Evolutionary conservation across 2,329 filamentous ascomycete species (phyloP), one percentile per base, ranked within the genome.

Genomic region (Aspergillus sp.): DNA sequence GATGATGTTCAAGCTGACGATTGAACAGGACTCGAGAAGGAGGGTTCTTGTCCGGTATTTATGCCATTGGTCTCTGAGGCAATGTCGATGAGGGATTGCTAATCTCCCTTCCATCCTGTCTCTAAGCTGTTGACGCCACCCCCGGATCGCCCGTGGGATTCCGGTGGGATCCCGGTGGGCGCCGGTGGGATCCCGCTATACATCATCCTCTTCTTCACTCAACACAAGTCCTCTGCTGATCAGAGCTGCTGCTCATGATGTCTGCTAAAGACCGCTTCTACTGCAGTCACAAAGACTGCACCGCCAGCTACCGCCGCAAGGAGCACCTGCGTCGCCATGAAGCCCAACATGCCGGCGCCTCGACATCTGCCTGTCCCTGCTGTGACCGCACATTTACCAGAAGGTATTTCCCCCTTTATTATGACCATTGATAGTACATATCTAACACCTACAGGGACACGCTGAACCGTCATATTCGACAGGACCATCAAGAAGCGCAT

Each of bases 321-420:
- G 57, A 59, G 23, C 58, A 61, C 42, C 50, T 55, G 6, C 50
- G 43, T 25, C 57, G 58, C 3, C 58, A 61, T 32, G 51, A 57
- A 36, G 50, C 49, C 13, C 47, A 50, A 5, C 58, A 61, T 40
- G 23, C 21, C 9, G 42, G 54, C 23, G 4, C 29, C 19, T 42
- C 41, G 19, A 29, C 7, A 10, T 44, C 53, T 14, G 46, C 19
- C 14, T 63, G 61, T 50, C 53, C 54, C 5, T 44, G 56, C 31
- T 63, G 61, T 17, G 31, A 41, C 21, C 55, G 59, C 5, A 45
- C 21, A 2, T 63, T 59, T 45, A 45, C 50, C n/a, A 46, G 61
- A 45, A 59, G 52, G 55, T 55, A 14, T 5, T 5, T n/a, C 3
- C 6, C 14, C 10, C 4, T 4, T 10, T n/a, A n/a, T n/a, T n/a